phyloP scores from a whole-genome alignment of 2,329 filamentous ascomycete species.

The Plectosphaerella cucumerina region DNA sequence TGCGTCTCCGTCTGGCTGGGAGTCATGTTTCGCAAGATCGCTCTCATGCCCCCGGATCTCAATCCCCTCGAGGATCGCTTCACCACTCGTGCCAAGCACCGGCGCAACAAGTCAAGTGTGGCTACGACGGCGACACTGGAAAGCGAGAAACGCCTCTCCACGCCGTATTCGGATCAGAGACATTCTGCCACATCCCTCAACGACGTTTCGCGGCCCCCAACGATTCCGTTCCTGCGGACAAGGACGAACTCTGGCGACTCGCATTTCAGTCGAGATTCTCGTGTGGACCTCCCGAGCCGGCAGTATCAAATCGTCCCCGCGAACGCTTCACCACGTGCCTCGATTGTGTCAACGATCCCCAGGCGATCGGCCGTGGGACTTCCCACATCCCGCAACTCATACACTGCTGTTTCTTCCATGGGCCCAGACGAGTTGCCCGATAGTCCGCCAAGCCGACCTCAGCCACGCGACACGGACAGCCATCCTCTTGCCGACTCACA shows the following conservation, averaged over 20 bases:
- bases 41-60: slow-evolving; percentile 83
- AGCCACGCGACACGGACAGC: slow-evolving; percentile 5
- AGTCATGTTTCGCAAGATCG: slow-evolving; percentile 77
- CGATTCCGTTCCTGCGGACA: slow-evolving; percentile 78
- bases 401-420: slow-evolving; percentile 34
- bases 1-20: slow-evolving; percentile 70
- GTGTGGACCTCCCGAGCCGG: slow-evolving; percentile 48
- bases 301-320: slow-evolving; percentile 47
- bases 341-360: slow-evolving; percentile 36
- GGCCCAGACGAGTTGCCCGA: too few species aligned
- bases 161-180: slow-evolving; percentile 34
- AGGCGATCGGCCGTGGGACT: slow-evolving; percentile 40
- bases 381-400: slow-evolving; percentile 36
- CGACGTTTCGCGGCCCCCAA: slow-evolving; percentile 42
- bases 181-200: slow-evolving; percentile 41
- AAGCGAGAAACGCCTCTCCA: slow-evolving; percentile 58
- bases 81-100: slow-evolving; percentile 69
- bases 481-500: slow-evolving; percentile 15
- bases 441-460: slow-evolving; percentile 4
- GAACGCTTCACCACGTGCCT: slow-evolving; percentile 37
- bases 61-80: slow-evolving; percentile 87
- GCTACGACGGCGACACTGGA: slow-evolving; percentile 37
- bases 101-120: slow-evolving; percentile 64
- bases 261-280: slow-evolving; percentile 49
- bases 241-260: slow-evolving; percentile 60